Base-by-base conservation (phyloP, 805 yeast genomes). In the Yarrowia yakushimensis region DNA sequence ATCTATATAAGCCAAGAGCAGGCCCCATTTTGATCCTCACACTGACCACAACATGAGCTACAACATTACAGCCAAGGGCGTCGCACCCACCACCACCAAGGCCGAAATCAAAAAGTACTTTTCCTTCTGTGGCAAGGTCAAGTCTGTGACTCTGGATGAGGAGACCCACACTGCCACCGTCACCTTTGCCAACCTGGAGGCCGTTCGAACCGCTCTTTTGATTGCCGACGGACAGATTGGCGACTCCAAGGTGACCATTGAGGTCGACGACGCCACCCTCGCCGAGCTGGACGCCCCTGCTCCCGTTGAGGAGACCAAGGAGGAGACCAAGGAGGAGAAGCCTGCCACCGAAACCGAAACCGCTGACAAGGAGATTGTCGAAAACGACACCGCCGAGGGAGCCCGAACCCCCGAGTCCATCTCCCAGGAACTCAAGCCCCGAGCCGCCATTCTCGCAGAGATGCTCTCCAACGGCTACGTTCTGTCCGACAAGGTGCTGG, bases 401-500 rank as follows among this genome's bases (percentile, higher is more conserved):
- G 60, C 69, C 11, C 65, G 63, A 42, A 66, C 68, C 22, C 67
- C 68, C 54, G 79, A 76, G 59, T 90, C 86, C 67, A 81, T 87
- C 60, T 73, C 79, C 5, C 96, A 88, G 74, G 96, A 88, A 69
- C 83, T 82, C 65, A 88, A 88, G 76, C 96, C 96, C 63, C 86
- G 86, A 70, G 74, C 84, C 63, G 83, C 90, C 18, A 84, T 88
- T 64, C 76, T 87, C 75, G 93, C 94, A 1, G 93, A 88, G 73
- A 81, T 86, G 68, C 77, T 88, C 64, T 79, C 90, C 31, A 81
- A 84, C n/a, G 96, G 96, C 4, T 88, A 88, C 71, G 81, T 78
- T 18, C 73, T 88, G 45, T 79, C 85, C 50, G 94, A 88, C 72
- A 74, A 78, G 57, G 74, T 87, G 55, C 77, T 88, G 45, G 78